A percentile compares a stretch with the other conserved stretches of the same genome.
Conservation (phyloP, 73 alveolate species). For the Uronychia binucleata region DNA sequence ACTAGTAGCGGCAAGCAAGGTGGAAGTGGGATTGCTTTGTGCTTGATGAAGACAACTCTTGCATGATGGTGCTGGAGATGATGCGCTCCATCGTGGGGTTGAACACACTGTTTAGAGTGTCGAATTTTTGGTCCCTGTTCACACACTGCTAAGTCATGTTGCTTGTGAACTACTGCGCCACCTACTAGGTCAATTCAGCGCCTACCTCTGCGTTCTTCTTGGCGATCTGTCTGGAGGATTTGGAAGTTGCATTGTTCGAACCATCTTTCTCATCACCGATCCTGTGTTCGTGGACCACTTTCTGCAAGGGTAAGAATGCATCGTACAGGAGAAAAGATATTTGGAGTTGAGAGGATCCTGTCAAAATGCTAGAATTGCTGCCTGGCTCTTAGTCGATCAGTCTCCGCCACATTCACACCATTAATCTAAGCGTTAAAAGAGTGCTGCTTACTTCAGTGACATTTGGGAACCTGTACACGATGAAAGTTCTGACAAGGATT, state of each 20-base stretch:
- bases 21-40: no score
- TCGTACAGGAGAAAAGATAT: conserved; percentile 48
- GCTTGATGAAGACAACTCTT: neutral
- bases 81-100: neutral
- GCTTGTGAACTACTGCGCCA: neutral
- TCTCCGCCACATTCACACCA: conserved; percentile 78
- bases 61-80: neutral
- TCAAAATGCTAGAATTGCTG: conserved; percentile 89
- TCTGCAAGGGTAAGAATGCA: conserved; percentile 1
- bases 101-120: neutral
- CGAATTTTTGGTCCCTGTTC: neutral
- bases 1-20: no score
- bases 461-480: conserved; percentile 95
- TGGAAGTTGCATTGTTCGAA: conserved; percentile 13
- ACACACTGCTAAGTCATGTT: neutral
- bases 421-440: conserved; percentile 51
- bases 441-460: conserved; percentile 64
- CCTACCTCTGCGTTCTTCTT: conserved; percentile 20
- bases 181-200: neutral
- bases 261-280: conserved; percentile 30
- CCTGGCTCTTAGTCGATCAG: conserved; percentile 86
- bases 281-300: conserved; percentile 28
- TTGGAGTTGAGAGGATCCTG: conserved; percentile 80
- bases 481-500: conserved; percentile 76
- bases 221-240: conserved; percentile 33